Percentiles rank a stretch among this genome's conserved stretches.
Evolutionary conservation across 345 rosid species (phyloP).

Genomic region (Moricandia moricandioides): DNA sequence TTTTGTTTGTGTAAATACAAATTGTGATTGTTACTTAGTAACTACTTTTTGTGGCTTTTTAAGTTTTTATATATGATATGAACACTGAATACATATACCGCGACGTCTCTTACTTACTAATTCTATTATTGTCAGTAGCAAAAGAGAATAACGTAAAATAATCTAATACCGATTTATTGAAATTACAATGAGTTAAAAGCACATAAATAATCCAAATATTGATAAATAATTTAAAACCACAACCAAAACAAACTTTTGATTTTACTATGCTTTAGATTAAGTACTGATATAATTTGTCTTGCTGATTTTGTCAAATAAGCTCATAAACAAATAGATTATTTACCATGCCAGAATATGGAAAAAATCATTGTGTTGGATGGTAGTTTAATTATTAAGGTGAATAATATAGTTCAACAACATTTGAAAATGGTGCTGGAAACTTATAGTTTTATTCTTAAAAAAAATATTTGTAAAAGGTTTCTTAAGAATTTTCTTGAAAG

Average conservation of each 20-base stretch:
- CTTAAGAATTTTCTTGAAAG: background rate
- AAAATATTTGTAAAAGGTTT: no score
- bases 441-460: background rate
- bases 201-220: background rate
- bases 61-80: no score
- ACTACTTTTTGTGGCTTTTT: no score
- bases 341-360: background rate
- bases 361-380: background rate
- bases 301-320: background rate
- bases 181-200: background rate
- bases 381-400: background rate
- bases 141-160: background rate
- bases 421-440: background rate
- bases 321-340: no score
- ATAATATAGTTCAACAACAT: background rate
- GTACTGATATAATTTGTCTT: background rate
- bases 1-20: conserved; percentile 2
- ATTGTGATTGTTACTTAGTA: background rate
- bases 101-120: background rate
- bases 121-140: background rate
- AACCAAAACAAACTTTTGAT: no score
- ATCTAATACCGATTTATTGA: background rate
- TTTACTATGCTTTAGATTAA: background rate
- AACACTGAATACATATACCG: no score
- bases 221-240: background rate